A percentile compares a stretch with the other conserved stretches of the same genome.
phyloP scores from a whole-genome alignment of 768 basidiomycete genomes.

The Rhizopogon vesiculosus region DNA sequence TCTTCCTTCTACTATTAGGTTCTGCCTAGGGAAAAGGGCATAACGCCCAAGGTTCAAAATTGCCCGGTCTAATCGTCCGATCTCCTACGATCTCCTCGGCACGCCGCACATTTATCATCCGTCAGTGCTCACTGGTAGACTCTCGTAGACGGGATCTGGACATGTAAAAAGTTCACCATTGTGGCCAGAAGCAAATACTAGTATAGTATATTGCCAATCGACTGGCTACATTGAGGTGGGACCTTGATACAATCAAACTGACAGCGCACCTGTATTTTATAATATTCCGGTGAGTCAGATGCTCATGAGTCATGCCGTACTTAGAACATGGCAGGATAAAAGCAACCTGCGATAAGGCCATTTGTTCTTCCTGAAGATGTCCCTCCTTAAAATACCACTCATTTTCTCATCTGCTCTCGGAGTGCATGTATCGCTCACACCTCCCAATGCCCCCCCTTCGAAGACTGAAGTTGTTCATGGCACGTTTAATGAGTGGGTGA shows the following conservation, averaged over 20 bases:
- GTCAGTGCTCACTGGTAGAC: no score
- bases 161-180: no score
- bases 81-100: no score
- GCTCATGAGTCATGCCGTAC: background rate
- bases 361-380: constrained; percentile 11
- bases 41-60: no score
- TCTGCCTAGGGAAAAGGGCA: no score
- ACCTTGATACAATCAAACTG: background rate
- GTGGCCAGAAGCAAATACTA: no score
- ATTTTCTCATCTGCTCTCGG: constrained; percentile 36
- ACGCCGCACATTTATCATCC: no score
- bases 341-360: no score
- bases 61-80: no score
- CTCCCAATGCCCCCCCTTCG: constrained; percentile 38
- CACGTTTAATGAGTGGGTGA: background rate
- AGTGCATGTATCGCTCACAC: constrained; percentile 37
- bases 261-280: background rate
- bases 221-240: background rate
- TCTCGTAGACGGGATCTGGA: no score
- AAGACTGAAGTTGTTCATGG: constrained; percentile 21
- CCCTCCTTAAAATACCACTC: constrained; percentile 36
- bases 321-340: background rate
- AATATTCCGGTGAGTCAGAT: background rate
- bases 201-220: background rate
- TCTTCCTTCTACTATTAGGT: no score